These are phyloP conservation scores for Tetrahymena thermophila DNA, from an alignment of 73 alveolate genomes.

Conservation along the genomic window DNA sequence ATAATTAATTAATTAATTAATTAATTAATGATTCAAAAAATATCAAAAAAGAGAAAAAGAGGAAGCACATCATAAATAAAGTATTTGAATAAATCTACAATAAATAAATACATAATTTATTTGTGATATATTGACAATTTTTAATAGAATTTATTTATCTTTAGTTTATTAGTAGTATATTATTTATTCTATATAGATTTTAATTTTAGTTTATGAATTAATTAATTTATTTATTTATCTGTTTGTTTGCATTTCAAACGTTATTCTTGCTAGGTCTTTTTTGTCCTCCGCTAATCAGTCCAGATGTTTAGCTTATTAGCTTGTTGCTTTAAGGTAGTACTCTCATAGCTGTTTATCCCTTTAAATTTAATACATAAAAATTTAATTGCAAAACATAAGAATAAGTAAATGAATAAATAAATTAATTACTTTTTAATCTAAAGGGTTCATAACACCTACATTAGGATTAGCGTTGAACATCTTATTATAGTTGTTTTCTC, in stretches of 20 bases:
- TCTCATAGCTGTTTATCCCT: not conserved
- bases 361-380: not conserved
- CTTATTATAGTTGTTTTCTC: conserved; percentile 90
- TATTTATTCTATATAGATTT: not conserved
- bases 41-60: no score
- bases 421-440: conserved; percentile 9
- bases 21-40: no score
- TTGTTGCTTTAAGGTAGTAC: not conserved
- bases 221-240: not conserved
- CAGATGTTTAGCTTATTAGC: not conserved
- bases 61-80: not conserved
- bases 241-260: not conserved
- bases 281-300: not conserved
- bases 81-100: not conserved
- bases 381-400: not conserved
- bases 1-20: no score
- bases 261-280: not conserved
- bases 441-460: conserved; percentile 24
- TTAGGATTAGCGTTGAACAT: conserved; percentile 48
- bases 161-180: not conserved
- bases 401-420: not conserved
- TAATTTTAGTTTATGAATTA: not conserved
- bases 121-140: not conserved
- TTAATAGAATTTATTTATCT: not conserved
- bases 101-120: no score